These are phyloP conservation scores for Schwanniomyces yamadae DNA, from an alignment of 805 yeast species.

Conservation along the genomic window DNA sequence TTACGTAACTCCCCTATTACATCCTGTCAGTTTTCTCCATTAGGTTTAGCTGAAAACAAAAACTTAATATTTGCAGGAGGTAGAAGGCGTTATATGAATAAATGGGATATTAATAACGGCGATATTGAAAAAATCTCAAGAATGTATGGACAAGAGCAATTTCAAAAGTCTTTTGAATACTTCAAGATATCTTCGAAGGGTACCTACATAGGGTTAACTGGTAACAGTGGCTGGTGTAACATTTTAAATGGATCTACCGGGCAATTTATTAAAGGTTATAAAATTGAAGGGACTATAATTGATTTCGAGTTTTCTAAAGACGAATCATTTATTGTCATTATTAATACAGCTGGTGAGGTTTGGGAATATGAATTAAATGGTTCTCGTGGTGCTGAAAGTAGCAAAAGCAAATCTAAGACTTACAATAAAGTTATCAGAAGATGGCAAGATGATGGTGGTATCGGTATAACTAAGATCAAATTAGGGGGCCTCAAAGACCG, in stretches of 20 bases:
- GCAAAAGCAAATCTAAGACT: constrained; percentile 5
- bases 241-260: constrained; percentile 73
- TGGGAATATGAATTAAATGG: constrained; percentile 67
- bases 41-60: constrained; percentile 27
- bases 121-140: constrained; percentile 80
- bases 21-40: constrained; percentile 61
- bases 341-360: constrained; percentile 79
- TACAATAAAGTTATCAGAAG: constrained; percentile 50
- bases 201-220: constrained; percentile 67
- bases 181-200: constrained; percentile 79
- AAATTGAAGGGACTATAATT: constrained; percentile 80
- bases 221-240: constrained; percentile 91
- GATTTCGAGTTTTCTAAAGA: constrained; percentile 71
- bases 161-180: constrained; percentile 84
- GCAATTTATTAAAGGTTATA: constrained; percentile 85
- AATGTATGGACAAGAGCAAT: constrained; percentile 85
- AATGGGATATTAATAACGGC: constrained; percentile 79
- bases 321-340: constrained; percentile 47
- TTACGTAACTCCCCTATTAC: constrained; percentile 78
- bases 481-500: constrained; percentile 69
- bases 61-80: constrained; percentile 79
- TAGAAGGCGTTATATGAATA: constrained; percentile 85
- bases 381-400: constrained; percentile 21
- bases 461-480: constrained; percentile 75
- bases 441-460: constrained; percentile 87